phyloP scores from a whole-genome alignment of 768 basidiomycete species.

The Collybia sordida region DNA sequence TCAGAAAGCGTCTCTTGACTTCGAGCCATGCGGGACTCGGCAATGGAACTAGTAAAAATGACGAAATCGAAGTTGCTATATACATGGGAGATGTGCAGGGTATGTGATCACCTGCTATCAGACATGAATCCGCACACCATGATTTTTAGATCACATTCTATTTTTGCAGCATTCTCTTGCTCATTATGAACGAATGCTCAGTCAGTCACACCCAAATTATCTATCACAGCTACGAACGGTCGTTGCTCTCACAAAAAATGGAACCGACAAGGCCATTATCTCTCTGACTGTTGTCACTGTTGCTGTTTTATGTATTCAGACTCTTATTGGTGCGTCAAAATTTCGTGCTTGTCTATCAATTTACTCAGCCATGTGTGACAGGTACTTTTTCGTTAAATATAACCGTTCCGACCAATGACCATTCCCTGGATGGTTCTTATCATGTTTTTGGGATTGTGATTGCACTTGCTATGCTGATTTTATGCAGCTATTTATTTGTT shows the following conservation, averaged over 20 bases:
- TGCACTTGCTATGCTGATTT: slow-evolving; percentile 40
- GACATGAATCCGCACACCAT: slow-evolving; percentile 7
- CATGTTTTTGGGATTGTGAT: slow-evolving; percentile 60
- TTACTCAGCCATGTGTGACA: slow-evolving; percentile 24
- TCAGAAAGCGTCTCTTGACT: slow-evolving; percentile 70
- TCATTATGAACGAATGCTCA: slow-evolving; percentile 87
- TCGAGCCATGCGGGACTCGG: slow-evolving; percentile 31
- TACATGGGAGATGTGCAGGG: slow-evolving; percentile 94
- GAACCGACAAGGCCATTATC: slow-evolving; percentile 66
- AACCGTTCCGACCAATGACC: slow-evolving; percentile 53
- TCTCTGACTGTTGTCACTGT: slow-evolving; percentile 67
- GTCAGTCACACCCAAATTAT: slow-evolving; percentile 86
- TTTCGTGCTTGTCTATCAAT: not conserved
- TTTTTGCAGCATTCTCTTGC: slow-evolving; percentile 80
- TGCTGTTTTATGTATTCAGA: slow-evolving; percentile 63
- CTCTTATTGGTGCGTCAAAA: slow-evolving; percentile 49
- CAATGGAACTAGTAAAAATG: slow-evolving; percentile 38
- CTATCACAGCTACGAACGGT: slow-evolving; percentile 71
- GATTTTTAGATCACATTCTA: slow-evolving; percentile 76
- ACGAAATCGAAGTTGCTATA: slow-evolving; percentile 72
- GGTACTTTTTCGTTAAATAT: slow-evolving; percentile 73
- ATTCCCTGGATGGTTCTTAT: slow-evolving; percentile 33
- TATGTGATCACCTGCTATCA: slow-evolving; percentile 26
- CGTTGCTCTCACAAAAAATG: slow-evolving; percentile 56
- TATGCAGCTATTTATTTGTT: slow-evolving; percentile 41